Percentiles rank a stretch among this genome's conserved stretches.
These are phyloP conservation scores for Coniella lustricola DNA, from an alignment of 2,329 filamentous ascomycete genomes.

Conservation along the genomic window DNA sequence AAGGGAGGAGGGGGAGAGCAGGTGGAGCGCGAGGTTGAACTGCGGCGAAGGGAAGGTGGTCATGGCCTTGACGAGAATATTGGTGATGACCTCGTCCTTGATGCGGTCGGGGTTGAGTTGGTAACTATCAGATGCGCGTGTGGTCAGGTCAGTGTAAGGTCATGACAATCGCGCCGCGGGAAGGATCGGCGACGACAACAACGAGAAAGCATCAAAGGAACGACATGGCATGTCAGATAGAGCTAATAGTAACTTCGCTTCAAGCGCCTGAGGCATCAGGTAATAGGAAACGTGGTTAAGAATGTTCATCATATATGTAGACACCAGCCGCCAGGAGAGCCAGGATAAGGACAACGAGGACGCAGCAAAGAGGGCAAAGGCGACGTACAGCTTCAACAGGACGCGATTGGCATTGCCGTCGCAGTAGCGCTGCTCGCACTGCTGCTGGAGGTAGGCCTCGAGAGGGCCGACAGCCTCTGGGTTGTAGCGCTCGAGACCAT, in stretches of 20 bases:
- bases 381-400: slow-evolving; percentile 88
- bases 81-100: slow-evolving; percentile 95
- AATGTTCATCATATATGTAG: slow-evolving; percentile 66
- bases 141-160: neutral
- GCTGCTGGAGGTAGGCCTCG: slow-evolving; percentile 88
- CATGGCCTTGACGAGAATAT: slow-evolving; percentile 96
- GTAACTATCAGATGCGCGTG: slow-evolving; percentile 56
- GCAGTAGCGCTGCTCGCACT: slow-evolving; percentile 91
- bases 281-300: slow-evolving; percentile 95
- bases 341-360: slow-evolving; percentile 10
- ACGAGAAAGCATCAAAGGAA: neutral
- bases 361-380: slow-evolving; percentile 9
- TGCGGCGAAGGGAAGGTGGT: slow-evolving; percentile 95
- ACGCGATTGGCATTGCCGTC: slow-evolving; percentile 97
- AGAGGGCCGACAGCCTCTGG: slow-evolving; percentile 90
- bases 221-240: slow-evolving; percentile 54
- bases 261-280: slow-evolving; percentile 62
- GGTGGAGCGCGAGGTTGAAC: slow-evolving; percentile 88
- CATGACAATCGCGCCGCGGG: neutral
- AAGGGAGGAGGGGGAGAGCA: slow-evolving; percentile 79
- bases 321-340: neutral
- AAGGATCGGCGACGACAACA: neutral
- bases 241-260: slow-evolving; percentile 69
- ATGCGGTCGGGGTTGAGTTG: slow-evolving; percentile 99
- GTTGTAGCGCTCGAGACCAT: slow-evolving; percentile 97